Evolutionary conservation across 176 grass and related monocot genomes (phyloP), one percentile per base, ranked within the genome.

Genomic region (Phyllostachys edulis): DNA sequence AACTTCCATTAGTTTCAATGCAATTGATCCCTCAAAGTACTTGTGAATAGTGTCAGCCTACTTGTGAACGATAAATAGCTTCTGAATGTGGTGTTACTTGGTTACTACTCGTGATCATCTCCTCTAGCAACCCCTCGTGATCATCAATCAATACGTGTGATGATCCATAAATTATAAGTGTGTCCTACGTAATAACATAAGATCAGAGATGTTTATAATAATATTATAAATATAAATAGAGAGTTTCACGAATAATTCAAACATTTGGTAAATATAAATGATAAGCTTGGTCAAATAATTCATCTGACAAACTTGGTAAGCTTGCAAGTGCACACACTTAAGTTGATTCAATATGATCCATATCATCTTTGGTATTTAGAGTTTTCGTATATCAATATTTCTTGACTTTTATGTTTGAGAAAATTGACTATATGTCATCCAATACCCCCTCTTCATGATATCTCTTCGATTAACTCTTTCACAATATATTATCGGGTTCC

Each of bases 251-350:
- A 34, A 34, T 2, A 34, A 34, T 34, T 29, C 29, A 29, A 0
- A 29, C 1, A 29, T 29, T 29, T 29, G 1, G 1, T 29, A 0
- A 29, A 29, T 29, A 29, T 29, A 29, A 29, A 29, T 29, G 29
- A 29, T 29, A 29, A n/a, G n/a, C n/a, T n/a, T n/a, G n/a, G n/a
- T n/a, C n/a, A n/a, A n/a, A n/a, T n/a, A n/a, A n/a, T n/a, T n/a
- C n/a, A n/a, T 65, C 71, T 99, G 73, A 94, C 75, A 78, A 83
- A 92, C 82, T 99, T 99, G 91, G 90, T 96, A 92, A 99, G 91
- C 91, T 90, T 99, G 97, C 92, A 94, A 94, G 97, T 99, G 51
- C 85, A 76, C 80, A 84, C 63, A 80, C 76, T 52, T 68, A 24
- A 52, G 24, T 75, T 52, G 23, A 84, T 44, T 74, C 61, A 63